Percentiles rank a stretch among this genome's conserved stretches.
These are phyloP conservation scores for Chalciporus sp. DNA, from an alignment of 1,284 basidiomycete genomes.

Conservation along the genomic window DNA sequence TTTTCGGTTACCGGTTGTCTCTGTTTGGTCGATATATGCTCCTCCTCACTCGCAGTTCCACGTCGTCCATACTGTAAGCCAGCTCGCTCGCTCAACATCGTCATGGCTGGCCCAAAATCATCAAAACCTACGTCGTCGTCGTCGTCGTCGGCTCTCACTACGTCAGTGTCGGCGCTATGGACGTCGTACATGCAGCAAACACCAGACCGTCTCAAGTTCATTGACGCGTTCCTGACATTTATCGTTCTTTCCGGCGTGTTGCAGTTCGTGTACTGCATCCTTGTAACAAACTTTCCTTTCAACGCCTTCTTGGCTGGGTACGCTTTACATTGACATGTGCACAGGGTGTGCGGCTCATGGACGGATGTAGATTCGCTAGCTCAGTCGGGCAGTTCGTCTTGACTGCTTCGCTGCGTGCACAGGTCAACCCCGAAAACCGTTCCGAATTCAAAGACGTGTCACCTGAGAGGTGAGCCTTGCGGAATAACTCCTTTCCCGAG, in stretches of 20 bases:
- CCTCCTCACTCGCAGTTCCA: constrained; percentile 19
- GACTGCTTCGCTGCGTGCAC: constrained; percentile 87
- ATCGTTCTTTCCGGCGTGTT: constrained; percentile 88
- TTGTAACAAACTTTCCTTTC: constrained; percentile 94
- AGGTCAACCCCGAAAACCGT: constrained; percentile 87
- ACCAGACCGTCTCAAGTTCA: constrained; percentile 85
- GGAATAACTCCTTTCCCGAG: not conserved
- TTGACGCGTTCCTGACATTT: constrained; percentile 93
- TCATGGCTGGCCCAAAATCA: constrained; percentile 40
- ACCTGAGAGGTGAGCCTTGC: constrained; percentile 78
- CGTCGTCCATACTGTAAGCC: constrained; percentile 21
- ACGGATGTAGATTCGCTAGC: constrained; percentile 75
- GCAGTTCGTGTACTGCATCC: constrained; percentile 91
- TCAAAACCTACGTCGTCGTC: constrained; percentile 30
- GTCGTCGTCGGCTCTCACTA: constrained; percentile 31
- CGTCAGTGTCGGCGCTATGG: constrained; percentile 64
- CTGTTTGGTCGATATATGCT: constrained; percentile 5
- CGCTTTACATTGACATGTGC: constrained; percentile 29
- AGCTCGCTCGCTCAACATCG: not conserved
- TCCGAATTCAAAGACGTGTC: constrained; percentile 88
- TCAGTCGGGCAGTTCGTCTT: constrained; percentile 97
- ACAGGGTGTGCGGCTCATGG: constrained; percentile 1
- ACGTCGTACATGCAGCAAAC: constrained; percentile 81
- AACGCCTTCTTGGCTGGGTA: constrained; percentile 97
- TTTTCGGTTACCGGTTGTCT: constrained; percentile 13